Percentiles rank a stretch among this genome's conserved stretches.
These are phyloP conservation scores for Linnemannia schmuckeri DNA, from an alignment of 192 early-diverging fungal genomes.

Conservation along the genomic window DNA sequence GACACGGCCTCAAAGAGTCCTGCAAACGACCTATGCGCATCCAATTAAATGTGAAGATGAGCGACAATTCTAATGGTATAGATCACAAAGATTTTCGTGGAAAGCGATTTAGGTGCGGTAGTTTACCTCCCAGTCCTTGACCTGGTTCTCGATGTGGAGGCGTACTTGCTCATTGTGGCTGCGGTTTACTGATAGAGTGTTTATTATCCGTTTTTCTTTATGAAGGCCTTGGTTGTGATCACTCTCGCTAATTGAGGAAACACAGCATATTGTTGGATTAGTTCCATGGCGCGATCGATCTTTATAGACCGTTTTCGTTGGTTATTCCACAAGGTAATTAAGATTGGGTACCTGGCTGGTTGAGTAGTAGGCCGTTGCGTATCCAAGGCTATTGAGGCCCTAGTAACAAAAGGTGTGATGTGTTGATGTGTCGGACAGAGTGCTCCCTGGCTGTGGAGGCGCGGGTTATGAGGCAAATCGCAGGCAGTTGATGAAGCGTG, in stretches of 20 bases:
- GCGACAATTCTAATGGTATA: background rate
- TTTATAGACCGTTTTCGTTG: background rate
- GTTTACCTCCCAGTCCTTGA: background rate
- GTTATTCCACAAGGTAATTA: background rate
- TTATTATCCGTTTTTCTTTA: background rate
- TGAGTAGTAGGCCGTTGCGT: background rate
- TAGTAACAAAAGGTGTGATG: background rate
- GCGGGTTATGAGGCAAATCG: background rate
- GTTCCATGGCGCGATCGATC: background rate
- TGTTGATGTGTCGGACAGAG: background rate
- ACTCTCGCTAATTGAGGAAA: background rate
- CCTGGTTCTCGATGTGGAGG: background rate
- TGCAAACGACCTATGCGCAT: constrained; percentile 16
- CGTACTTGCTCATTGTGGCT: background rate
- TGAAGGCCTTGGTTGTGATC: background rate
- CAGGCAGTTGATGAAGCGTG: background rate
- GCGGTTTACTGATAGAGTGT: background rate
- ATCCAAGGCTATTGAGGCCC: constrained; percentile 1
- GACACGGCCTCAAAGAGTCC: constrained; percentile 24
- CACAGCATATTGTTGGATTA: background rate
- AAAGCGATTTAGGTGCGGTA: background rate
- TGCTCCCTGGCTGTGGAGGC: background rate
- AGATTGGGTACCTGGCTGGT: background rate
- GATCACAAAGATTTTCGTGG: background rate
- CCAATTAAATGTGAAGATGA: background rate